Evolutionary conservation across 805 yeast genomes (phyloP), one percentile per base, ranked within the genome.

Genomic region (Wickerhamia fluorescens): DNA sequence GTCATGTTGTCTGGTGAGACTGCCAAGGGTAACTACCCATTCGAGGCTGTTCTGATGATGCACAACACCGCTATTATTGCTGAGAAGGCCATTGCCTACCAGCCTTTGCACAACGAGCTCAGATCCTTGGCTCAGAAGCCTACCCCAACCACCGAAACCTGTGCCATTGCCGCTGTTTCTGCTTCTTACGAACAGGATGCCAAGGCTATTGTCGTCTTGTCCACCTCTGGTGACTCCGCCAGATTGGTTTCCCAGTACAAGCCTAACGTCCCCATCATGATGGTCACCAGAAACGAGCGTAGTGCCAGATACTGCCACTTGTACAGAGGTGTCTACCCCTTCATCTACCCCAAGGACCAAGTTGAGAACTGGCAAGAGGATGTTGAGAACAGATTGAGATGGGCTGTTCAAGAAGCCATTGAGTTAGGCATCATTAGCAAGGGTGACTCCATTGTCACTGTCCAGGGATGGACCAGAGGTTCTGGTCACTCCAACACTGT

Each of bases 1-100:
- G 97, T 92, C 60, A 92, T 92, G 98, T 77, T 92, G 61, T 83
- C 95, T 35, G 98, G 98, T 63, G 98, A 92, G 73, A 92, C 98
- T 51, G 98, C 98, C 56, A 92, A 92, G 79, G 98, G 98, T 73
- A 78, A 78, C 75, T 92, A 92, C 74, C 98, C 98, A 61, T 64
- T 79, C 41, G 95, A 92, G 73, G 95, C 98, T 41, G 98, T 92
- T 44, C 73, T 88, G 47, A 88, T 92, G 88, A 92, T 92, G 98
- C 96, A 88, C 70, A 89, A 88, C 74, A 92, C 96, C 42, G 78
- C 94, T 55, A 66, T 89, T 54, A 80, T 86, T 53, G 97, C 98
- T 52, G 98, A 92, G 75, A 83, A 82, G 71, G 95, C 95, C 47
- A 78, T 89, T 58, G 85, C 96, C 49, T 86, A 92, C 75, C 74